phyloP scores from a whole-genome alignment of 805 yeast species.

The Jamesozyma hellenica region DNA sequence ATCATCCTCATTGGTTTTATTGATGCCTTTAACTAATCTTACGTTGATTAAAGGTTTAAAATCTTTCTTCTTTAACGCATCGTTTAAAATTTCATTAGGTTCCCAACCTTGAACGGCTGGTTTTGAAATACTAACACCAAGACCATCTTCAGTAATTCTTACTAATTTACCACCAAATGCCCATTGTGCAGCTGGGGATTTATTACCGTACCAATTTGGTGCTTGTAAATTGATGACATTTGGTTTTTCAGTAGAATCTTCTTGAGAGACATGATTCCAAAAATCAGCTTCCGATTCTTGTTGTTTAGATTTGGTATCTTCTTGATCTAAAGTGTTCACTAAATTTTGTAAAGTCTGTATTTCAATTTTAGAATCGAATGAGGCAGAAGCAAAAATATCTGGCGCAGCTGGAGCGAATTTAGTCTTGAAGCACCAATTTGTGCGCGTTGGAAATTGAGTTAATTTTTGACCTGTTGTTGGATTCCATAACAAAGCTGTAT shows the following conservation, averaged over 20 bases:
- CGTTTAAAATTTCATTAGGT: constrained; percentile 35
- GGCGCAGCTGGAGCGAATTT: constrained; percentile 83
- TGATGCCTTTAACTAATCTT: constrained; percentile 36
- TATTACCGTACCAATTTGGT: constrained; percentile 78
- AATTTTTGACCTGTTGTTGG: constrained; percentile 62
- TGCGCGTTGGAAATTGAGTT: constrained; percentile 83
- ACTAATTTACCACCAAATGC: constrained; percentile 92
- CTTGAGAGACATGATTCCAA: constrained; percentile 68
- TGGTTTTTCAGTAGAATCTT: constrained; percentile 64
- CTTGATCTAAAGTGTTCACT: constrained; percentile 20
- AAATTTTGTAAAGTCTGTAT: constrained; percentile 80
- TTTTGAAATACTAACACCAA: constrained; percentile 30
- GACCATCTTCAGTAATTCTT: constrained; percentile 36
- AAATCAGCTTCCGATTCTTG: constrained; percentile 57
- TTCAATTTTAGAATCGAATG: constrained; percentile 73
- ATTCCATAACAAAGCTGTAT: constrained; percentile 82
- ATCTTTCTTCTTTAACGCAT: constrained; percentile 49
- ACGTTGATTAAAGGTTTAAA: constrained; percentile 45
- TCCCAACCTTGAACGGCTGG: constrained; percentile 33
- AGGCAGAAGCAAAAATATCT: constrained; percentile 78
- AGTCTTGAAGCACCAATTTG: constrained; percentile 89
- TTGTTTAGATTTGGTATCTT: constrained; percentile 24
- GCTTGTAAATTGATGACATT: constrained; percentile 61
- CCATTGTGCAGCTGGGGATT: constrained; percentile 58
- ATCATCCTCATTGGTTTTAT: constrained; percentile 41